Conservation (phyloP, 176 grass and related monocot genomes). For the Eleusine indica region DNA sequence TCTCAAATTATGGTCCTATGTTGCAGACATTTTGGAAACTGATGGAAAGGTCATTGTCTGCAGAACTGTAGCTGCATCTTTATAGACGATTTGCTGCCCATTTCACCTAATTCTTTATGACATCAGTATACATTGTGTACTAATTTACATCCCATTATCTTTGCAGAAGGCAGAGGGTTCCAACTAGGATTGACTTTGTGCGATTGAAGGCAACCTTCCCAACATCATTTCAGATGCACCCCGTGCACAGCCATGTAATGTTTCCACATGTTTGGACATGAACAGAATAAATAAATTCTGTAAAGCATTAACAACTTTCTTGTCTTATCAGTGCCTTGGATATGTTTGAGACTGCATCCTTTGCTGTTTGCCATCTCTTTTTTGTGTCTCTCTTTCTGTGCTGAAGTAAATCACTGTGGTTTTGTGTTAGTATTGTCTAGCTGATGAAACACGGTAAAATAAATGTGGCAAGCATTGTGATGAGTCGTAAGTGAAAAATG, state of each 20-base stretch:
- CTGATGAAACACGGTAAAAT: background rate
- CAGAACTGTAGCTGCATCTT: background rate
- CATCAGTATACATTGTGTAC: background rate
- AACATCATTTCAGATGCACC: background rate
- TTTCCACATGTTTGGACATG: slow-evolving; percentile 15
- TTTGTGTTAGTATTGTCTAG: background rate
- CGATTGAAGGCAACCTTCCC: background rate
- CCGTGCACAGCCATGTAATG: slow-evolving; percentile 1
- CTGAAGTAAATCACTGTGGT: background rate
- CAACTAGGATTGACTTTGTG: background rate
- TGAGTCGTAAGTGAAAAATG: no score
- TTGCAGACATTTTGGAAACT: background rate
- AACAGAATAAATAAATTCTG: slow-evolving; percentile 44
- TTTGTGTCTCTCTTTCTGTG: background rate
- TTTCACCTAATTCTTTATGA: background rate
- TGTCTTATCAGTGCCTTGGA: background rate
- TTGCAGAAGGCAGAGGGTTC: slow-evolving; percentile 51
- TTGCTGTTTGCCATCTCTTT: background rate
- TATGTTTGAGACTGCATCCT: slow-evolving; percentile 7
- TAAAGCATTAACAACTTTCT: background rate
- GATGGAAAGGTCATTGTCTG: background rate
- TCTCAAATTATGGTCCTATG: background rate
- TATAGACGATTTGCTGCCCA: background rate
- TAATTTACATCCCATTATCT: background rate
- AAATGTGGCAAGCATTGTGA: no score